A percentile compares a stretch with the other conserved stretches of the same genome.
Conservation (phyloP, 2,329 filamentous ascomycete species). For the Aspergillus fijiensis region DNA sequence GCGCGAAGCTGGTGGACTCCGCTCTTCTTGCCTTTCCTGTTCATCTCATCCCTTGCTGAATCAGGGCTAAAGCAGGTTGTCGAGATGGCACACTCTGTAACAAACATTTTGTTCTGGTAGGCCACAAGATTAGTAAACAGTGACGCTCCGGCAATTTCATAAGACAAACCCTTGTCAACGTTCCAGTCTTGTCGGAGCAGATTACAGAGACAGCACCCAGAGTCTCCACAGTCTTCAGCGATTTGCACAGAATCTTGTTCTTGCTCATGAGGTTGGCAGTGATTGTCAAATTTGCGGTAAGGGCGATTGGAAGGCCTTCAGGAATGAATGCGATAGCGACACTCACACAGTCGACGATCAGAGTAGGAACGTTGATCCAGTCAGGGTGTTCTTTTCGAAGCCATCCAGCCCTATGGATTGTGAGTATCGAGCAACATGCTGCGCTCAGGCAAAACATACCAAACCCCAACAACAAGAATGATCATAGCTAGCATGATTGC, state of each 20-base stretch:
- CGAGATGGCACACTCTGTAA: conserved; percentile 60
- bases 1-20: conserved; percentile 59
- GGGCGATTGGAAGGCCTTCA: conserved; percentile 68
- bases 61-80: conserved; percentile 47
- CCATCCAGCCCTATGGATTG: conserved; percentile 60
- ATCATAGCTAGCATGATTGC: conserved; percentile 56
- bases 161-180: conserved; percentile 18
- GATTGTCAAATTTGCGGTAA: conserved; percentile 71
- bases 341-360: conserved; percentile 72
- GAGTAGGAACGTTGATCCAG: conserved; percentile 69
- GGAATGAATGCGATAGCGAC: conserved; percentile 75
- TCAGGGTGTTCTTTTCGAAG: conserved; percentile 64
- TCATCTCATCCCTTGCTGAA: conserved; percentile 50
- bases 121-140: conserved; percentile 4
- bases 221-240: conserved; percentile 74
- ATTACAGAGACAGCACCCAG: conserved; percentile 71
- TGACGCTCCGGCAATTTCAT: background rate
- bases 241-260: conserved; percentile 77
- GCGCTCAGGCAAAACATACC: conserved; percentile 43
- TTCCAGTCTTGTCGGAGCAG: conserved; percentile 74
- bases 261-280: conserved; percentile 74
- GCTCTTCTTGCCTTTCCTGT: background rate
- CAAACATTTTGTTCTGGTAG: conserved; percentile 66
- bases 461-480: conserved; percentile 63
- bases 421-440: conserved; percentile 1